phyloP scores from a whole-genome alignment of 2,329 filamentous ascomycete species.

The Cytospora leucostoma region DNA sequence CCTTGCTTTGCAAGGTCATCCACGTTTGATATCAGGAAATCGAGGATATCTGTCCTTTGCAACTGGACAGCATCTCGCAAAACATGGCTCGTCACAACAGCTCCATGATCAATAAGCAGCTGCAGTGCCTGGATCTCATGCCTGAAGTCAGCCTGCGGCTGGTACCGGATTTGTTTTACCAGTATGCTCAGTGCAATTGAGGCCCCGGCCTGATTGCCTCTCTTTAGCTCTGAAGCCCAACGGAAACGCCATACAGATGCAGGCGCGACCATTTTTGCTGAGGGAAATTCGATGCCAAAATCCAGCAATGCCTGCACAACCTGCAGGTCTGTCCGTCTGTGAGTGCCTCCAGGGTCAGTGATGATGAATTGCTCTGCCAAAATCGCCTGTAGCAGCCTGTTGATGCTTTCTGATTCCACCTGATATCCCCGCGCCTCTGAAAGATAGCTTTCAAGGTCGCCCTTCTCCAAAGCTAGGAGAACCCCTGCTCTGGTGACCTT shows the following conservation, averaged over 20 bases:
- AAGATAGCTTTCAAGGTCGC: background rate
- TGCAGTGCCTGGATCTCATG: constrained; percentile 1
- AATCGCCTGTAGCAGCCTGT: background rate
- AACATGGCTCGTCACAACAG: background rate
- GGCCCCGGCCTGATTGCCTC: too few relatives aligned
- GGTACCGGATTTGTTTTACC: background rate
- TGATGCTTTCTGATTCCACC: background rate
- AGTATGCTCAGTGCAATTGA: background rate
- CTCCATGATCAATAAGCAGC: background rate
- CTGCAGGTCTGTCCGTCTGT: background rate
- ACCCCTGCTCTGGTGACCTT: background rate
- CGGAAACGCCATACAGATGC: too few relatives aligned
- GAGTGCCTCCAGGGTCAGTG: too few relatives aligned
- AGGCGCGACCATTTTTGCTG: too few relatives aligned
- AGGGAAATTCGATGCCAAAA: background rate
- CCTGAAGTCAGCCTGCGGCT: too few relatives aligned
- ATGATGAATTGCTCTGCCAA: background rate
- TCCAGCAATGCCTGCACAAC: background rate
- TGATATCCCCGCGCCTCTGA: background rate
- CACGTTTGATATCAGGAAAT: background rate
- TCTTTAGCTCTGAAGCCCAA: too few relatives aligned
- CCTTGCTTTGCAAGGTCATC: background rate
- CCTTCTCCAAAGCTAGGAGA: background rate
- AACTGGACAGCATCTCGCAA: background rate
- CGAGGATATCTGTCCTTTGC: background rate